Percentiles rank a stretch among this genome's conserved stretches.
Conservation (phyloP, 2,329 filamentous ascomycete species). For the Thielaviopsis punctulata region DNA sequence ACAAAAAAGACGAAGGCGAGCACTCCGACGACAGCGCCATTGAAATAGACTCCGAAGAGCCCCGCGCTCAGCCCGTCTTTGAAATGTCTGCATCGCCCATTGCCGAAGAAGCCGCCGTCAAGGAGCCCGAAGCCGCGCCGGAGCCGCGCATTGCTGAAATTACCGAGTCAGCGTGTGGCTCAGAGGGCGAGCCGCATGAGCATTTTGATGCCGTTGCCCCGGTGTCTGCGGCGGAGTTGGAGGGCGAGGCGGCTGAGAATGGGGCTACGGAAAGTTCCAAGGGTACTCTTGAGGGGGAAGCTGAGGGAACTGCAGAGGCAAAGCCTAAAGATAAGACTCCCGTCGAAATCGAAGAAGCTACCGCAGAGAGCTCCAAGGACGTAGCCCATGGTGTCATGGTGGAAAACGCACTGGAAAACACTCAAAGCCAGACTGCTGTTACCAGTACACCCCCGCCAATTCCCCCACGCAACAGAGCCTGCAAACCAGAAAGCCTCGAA, state of each 20-base stretch:
- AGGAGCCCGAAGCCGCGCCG: neutral
- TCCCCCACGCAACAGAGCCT: conserved; percentile 3
- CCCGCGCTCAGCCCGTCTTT: neutral
- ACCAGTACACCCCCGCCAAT: neutral
- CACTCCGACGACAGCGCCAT: neutral
- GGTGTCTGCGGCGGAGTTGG: too few relatives aligned
- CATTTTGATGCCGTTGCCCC: neutral
- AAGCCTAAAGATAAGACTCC: too few relatives aligned
- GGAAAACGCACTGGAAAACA: neutral
- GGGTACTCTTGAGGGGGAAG: too few relatives aligned
- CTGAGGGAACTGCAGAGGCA: too few relatives aligned
- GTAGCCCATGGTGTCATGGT: neutral
- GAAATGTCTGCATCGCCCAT: neutral
- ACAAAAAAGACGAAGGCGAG: neutral
- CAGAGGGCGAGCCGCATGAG: neutral
- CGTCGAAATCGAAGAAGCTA: too few relatives aligned
- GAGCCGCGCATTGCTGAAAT: neutral
- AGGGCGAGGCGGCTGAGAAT: neutral
- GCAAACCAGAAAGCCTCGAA: neutral
- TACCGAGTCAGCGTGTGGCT: neutral
- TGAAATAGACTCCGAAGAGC: neutral
- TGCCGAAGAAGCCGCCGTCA: neutral
- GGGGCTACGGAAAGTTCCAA: neutral
- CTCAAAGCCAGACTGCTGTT: too few relatives aligned
- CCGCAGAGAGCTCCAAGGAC: too few relatives aligned